Percentiles rank a stretch among this genome's conserved stretches.
Evolutionary conservation across 306 rosid genomes (phyloP).

Genomic region (Medicago ruthenica): DNA sequence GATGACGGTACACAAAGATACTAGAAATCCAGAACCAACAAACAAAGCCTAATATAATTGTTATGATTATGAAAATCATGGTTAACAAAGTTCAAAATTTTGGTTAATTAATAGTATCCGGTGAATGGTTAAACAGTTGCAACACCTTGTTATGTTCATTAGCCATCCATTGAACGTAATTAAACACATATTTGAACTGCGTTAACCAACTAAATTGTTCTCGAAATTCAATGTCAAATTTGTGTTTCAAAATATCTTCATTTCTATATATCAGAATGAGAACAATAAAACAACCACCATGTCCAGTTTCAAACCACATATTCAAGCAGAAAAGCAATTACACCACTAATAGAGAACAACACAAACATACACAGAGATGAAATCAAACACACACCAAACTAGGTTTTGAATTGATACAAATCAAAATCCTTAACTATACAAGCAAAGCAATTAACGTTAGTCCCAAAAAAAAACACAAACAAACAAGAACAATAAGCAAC

Average conservation of each 20-base stretch:
- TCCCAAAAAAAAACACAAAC: not conserved
- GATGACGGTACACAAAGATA: too few relatives aligned
- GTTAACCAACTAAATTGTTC: not conserved
- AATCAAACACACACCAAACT: conserved; percentile 6
- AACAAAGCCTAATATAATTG: not conserved
- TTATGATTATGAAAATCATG: not conserved
- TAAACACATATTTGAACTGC: not conserved
- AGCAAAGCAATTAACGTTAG: not conserved
- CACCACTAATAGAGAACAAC: conserved; percentile 15
- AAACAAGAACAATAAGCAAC: conserved; percentile 7
- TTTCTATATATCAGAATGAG: not conserved
- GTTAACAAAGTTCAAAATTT: too few relatives aligned
- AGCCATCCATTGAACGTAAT: not conserved
- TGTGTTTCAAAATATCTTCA: too few relatives aligned
- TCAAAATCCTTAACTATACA: conserved; percentile 23
- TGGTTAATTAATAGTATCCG: too few relatives aligned
- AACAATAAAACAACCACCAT: not conserved
- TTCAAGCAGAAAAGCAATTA: conserved; percentile 25
- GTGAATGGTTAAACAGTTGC: not conserved
- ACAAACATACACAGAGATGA: conserved; percentile 14
- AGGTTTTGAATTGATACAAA: not conserved
- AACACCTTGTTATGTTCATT: not conserved
- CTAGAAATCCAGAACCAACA: not conserved
- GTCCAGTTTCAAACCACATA: conserved; percentile 25
- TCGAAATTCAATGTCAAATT: not conserved